Base-by-base conservation (phyloP, 1,284 basidiomycete species). In the Austropuccinia psidii region DNA sequence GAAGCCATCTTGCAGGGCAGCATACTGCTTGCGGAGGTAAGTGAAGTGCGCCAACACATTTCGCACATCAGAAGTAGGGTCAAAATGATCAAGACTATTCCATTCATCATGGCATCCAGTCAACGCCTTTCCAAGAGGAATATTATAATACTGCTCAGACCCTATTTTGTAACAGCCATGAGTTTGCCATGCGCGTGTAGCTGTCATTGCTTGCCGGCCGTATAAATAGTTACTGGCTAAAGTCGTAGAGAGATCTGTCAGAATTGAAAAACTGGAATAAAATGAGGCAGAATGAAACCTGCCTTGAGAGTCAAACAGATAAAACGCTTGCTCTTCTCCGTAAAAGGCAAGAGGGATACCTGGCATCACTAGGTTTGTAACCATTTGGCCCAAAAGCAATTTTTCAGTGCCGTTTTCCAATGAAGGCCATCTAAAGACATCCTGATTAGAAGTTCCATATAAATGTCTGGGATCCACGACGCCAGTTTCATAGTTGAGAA, bases 61-160 rank as follows among this genome's bases (percentile, higher is more conserved):
- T 47, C 89, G 86, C 45, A 85, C 85, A 77, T 89, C 87, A 2
- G 87, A 83, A 0, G 91, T 93, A n/a, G 91, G 90, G 81, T 95
- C 92, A 80, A 94, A 93, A 80, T 94, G 92, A 79, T 95, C 92
- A 29, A 93, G 85, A 2, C 89, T 86, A 80, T 93, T 93, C 89
- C 89, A 91, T 77, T 89, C 87, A 79, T 94, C 90, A 73, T 88
- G 78, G 79, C 92, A 95, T 65, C 91, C 91, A 29, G 90, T 83
- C 41, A 91, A 80, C 6, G 89, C 83, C 77, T 87, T 87, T 75
- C 90, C 88, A 75, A 93, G 83, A 1, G 89, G 89, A 85, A 93
- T 89, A 81, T 93, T 90, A 84, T 87, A 94, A 82, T 92, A 94
- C 79, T 94, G 91, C 75, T 87, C 85, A 4, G 92, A 93, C 35